Evolutionary conservation across 768 basidiomycete species (phyloP).

Genomic region (Strobilomyces dryophilus): DNA sequence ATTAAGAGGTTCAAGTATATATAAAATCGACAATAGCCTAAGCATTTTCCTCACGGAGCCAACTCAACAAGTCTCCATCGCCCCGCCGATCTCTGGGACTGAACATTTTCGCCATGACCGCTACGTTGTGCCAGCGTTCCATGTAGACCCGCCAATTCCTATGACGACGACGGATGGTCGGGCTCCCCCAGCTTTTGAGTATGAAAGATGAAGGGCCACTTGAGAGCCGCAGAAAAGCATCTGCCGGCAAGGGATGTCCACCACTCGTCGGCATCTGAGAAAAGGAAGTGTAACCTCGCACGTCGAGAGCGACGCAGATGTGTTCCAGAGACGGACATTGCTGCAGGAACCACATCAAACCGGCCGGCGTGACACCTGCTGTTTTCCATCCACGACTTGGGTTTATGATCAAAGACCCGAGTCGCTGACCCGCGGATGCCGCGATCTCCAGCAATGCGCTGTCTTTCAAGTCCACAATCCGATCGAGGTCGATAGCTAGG

Average conservation of each 20-base stretch:
- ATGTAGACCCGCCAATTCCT: not conserved
- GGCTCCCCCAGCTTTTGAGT: not conserved
- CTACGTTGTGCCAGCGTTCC: not conserved
- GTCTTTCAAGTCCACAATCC: not conserved
- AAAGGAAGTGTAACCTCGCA: not conserved
- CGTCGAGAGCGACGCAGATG: not conserved
- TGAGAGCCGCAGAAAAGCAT: not conserved
- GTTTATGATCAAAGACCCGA: not conserved
- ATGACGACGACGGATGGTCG: not conserved
- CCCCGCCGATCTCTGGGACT: not conserved
- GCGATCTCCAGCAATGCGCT: not conserved
- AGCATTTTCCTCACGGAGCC: too few relatives aligned
- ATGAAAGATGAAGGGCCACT: not conserved
- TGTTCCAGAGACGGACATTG: not conserved
- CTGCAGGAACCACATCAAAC: not conserved
- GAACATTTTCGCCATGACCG: not conserved
- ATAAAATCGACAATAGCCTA: too few relatives aligned
- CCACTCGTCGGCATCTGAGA: not conserved
- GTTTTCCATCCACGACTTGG: not conserved
- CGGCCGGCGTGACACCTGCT: not conserved
- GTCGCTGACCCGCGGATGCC: not conserved
- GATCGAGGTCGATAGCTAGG: not conserved
- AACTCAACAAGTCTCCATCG: too few relatives aligned
- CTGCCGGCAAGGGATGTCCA: not conserved
- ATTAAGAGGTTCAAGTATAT: too few relatives aligned